These are phyloP conservation scores for Aspergillus glaucus DNA, from an alignment of 2,329 filamentous ascomycete genomes.

Conservation along the genomic window DNA sequence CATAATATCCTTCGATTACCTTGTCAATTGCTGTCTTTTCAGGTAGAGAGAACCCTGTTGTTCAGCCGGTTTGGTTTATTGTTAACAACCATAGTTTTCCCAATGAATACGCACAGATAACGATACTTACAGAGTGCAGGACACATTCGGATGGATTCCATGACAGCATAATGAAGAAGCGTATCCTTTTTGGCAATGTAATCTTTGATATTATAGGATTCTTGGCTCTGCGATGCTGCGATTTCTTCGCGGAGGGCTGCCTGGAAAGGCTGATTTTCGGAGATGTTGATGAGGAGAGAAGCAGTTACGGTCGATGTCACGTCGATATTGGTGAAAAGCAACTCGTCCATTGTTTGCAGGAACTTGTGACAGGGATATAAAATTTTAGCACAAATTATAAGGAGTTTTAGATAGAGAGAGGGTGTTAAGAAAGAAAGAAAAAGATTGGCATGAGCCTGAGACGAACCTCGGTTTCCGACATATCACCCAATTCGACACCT, in stretches of 20 bases:
- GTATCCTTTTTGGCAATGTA: neutral
- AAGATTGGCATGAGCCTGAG: neutral
- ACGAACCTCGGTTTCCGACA: neutral
- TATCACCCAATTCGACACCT: neutral
- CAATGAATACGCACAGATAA: neutral
- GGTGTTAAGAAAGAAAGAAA: neutral
- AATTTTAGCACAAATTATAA: neutral
- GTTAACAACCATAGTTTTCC: neutral
- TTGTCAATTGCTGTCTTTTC: slow-evolving; percentile 30
- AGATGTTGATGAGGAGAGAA: neutral
- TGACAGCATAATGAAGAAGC: neutral
- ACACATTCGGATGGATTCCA: slow-evolving; percentile 1
- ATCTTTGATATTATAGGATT: neutral
- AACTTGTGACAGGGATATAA: neutral
- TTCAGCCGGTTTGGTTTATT: neutral
- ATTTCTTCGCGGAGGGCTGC: neutral
- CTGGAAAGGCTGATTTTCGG: neutral
- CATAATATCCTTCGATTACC: slow-evolving; percentile 23
- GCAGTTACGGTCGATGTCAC: slow-evolving; percentile 22
- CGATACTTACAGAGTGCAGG: slow-evolving; percentile 29
- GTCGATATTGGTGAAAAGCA: slow-evolving; percentile 41
- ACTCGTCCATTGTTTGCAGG: slow-evolving; percentile 33
- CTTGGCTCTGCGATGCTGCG: neutral
- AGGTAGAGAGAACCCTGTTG: slow-evolving; percentile 34
- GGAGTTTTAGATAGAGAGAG: neutral